Evolutionary conservation across 345 rosid species (phyloP).

Genomic region (Carallia pectinifolia): DNA sequence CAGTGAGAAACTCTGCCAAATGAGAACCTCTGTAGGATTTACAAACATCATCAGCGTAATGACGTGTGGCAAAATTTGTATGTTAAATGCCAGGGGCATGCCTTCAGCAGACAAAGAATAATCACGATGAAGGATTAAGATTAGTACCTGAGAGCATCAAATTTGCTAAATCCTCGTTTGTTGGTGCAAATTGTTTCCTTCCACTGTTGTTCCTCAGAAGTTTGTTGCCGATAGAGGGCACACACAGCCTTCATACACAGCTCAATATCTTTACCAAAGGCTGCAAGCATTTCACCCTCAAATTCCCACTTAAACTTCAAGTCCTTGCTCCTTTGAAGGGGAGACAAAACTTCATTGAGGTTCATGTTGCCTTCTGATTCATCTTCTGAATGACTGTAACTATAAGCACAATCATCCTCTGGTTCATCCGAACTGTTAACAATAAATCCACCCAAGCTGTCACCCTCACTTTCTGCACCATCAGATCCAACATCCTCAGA

Average conservation of each 20-base stretch:
- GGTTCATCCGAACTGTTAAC: constrained; percentile 36
- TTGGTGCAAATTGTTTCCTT: constrained; percentile 43
- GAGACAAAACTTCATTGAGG: constrained; percentile 39
- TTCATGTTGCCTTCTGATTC: constrained; percentile 39
- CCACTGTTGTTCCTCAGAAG: constrained; percentile 45
- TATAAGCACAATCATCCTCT: constrained; percentile 3
- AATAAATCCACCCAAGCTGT: constrained; percentile 56
- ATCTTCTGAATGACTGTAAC: constrained; percentile 25
- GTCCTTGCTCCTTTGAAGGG: constrained; percentile 50
- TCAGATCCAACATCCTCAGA: constrained; percentile 34
- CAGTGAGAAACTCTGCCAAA: constrained; percentile 56
- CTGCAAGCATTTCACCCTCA: constrained; percentile 70
- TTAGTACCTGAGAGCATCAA: constrained; percentile 59
- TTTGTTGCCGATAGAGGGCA: constrained; percentile 65
- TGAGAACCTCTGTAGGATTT: constrained; percentile 46
- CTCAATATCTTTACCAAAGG: constrained; percentile 59
- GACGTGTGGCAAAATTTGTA: neutral
- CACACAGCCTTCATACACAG: constrained; percentile 86
- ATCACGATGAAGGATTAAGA: neutral
- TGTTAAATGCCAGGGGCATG: neutral
- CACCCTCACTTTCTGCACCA: constrained; percentile 36
- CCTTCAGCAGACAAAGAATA: neutral
- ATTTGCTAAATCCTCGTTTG: constrained; percentile 63
- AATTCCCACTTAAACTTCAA: constrained; percentile 43
- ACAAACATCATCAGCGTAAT: neutral